phyloP scores from a whole-genome alignment of 331 rosid genomes.

The Telfairia occidentalis region DNA sequence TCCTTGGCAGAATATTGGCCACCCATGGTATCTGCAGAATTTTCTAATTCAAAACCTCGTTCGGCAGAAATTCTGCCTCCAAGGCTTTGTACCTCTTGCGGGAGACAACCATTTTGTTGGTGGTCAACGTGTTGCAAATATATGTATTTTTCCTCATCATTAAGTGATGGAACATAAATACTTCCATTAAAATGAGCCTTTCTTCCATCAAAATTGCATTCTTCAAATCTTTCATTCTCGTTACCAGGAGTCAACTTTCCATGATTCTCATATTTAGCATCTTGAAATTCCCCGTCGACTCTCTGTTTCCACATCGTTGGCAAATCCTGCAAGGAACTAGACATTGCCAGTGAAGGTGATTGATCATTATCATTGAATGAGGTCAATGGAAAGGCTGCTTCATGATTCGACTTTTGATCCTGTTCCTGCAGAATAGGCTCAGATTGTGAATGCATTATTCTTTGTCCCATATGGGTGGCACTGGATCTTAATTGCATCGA shows the following conservation, averaged over 20 bases:
- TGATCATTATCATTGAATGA: conserved; percentile 23
- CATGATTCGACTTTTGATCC: conserved; percentile 27
- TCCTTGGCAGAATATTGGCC: conserved; percentile 29
- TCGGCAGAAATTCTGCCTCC: conserved; percentile 15
- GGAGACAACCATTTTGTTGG: conserved; percentile 24
- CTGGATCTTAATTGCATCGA: conserved; percentile 18
- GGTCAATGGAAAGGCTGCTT: conserved; percentile 11
- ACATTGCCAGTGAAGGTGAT: conserved; percentile 23
- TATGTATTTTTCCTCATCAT: conserved; percentile 16
- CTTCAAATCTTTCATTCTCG: not conserved
- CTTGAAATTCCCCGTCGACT: conserved; percentile 15
- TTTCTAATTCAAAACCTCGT: conserved; percentile 14
- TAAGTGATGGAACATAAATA: conserved; percentile 22
- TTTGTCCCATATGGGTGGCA: conserved; percentile 25
- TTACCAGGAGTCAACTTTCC: not conserved
- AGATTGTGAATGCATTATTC: conserved; percentile 39
- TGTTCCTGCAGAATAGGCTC: conserved; percentile 40
- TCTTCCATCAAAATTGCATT: conserved; percentile 18
- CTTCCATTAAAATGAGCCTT: conserved; percentile 13
- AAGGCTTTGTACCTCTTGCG: conserved; percentile 26
- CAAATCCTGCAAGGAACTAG: conserved; percentile 30
- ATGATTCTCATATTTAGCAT: conserved; percentile 20
- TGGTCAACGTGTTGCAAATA: conserved; percentile 26
- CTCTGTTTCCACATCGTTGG: conserved; percentile 23
- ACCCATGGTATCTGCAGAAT: conserved; percentile 18